Evolutionary conservation across 2,329 filamentous ascomycete genomes (phyloP), one percentile per base, ranked within the genome.

Genomic region (Talaromyces verruculosus): DNA sequence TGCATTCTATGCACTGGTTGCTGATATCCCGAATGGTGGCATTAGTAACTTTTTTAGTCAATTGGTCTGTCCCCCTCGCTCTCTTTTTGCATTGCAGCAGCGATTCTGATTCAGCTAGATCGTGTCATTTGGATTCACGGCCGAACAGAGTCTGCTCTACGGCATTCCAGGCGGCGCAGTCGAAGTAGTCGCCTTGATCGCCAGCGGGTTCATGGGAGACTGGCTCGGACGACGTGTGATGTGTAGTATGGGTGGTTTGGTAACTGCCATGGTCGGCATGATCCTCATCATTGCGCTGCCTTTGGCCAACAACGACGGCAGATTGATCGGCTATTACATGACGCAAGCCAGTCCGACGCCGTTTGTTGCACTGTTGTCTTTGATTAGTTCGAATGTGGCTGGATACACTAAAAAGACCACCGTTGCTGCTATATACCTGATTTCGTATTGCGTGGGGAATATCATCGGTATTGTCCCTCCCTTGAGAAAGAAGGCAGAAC

Each of bases 81-180:
- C 33, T 37, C 13, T n/a, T 53, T 58, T 64, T 13, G 57, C 15
- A 17, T 15, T 22, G 39, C 10, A 25, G 39, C 10, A 25, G 47
- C 19, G 10, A 37, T 15, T 35, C 53, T 57, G 33, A 57, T 17
- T 37, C 7, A 11, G 8, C 5, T 65, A 80, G 72, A 88, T 88
- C 70, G 82, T 82, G 2, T 82, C 82, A 1, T 91, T 91, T 69
- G 89, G 89, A 10, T 91, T 88, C 74, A 87, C 86, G 0, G 75
- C 81, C 2, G 81, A 88, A 67, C 77, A 91, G 70, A 88, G 86
- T 3, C 79, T 91, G 1, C 82, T 91, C 1, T 85, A 89, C 67
- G 88, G 88, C 49, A 86, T 84, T 0, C 89, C 89, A 0, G 87
- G 85, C 8, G 89, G 89, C 4, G 88, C 84, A 0, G 82, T 91